Evolutionary conservation across 768 basidiomycete species (phyloP), one percentile per base, ranked within the genome.

Genomic region (Mycena kentingensis): DNA sequence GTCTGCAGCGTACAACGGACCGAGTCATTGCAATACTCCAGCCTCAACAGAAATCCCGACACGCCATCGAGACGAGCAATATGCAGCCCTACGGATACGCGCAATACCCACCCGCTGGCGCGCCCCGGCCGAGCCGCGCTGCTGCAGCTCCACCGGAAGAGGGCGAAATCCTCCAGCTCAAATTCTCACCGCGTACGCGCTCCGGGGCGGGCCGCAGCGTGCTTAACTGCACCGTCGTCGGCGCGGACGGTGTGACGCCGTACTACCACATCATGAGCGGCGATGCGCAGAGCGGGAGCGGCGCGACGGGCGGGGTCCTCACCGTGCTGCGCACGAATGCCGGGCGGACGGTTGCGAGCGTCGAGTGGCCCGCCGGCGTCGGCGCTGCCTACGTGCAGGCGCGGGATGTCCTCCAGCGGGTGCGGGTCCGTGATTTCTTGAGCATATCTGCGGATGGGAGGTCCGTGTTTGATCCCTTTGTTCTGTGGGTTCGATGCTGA

Each of bases 251-350:
- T 19, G 49, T 3, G 27, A 56, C 39, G 43, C 54, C 54, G 21
- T 57, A 60, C 42, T 49, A 57, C 42, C 52, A 55, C 42, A 46
- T 53, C 27, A 28, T 52, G 49, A 52, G 51, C 4, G 25, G 19
- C 37, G n/a, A 34, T 3, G 22, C 1, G 47, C 43, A 21, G 15
- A 4, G 13, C 41, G 5, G 7, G 28, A 31, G 13, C 29, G 18
- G 10, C 37, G 29, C 19, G 8, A 8, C 37, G n/a, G n/a, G n/a
- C n/a, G n/a, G n/a, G n/a, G n/a, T n/a, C n/a, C n/a, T n/a, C 29
- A 56, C 54, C 0, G 5, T 51, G 16, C 46, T 56, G 22, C 45
- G 54, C 16, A 57, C 59, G 5, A 53, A 60, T 38, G 35, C 37
- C 22, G 54, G 59, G 15, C 35, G 37, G 22, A 51, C 51, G 10